Evolutionary conservation across 805 yeast species (phyloP), one percentile per base, ranked within the genome.

Genomic region (Wickerhamomyces kurtzmanii): DNA sequence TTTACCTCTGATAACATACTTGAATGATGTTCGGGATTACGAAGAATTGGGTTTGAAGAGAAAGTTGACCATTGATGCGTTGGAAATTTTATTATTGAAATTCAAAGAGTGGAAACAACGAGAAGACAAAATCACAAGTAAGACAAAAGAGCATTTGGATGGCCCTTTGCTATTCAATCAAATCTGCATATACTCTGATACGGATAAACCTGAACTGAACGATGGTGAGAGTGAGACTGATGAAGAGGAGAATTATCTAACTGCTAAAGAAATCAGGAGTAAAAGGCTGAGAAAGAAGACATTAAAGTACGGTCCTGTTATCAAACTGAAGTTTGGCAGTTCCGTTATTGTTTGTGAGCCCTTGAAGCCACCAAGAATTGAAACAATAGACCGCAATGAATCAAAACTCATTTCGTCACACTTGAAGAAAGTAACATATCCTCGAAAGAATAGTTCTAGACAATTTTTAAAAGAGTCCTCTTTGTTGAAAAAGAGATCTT

Each of bases 21-120:
- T 80, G 17, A 55, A 65, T 18, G 65, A 79, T 40, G 26, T 46
- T 1, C 43, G 45, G 12, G 69, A 79, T 39, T 26, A 26, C 3
- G 40, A 51, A 5, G 89, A 81, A 42, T 40, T 76, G 34, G 44
- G 49, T 8, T 35, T 51, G 17, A 81, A 80, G 40, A 56, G 69
- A 16, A 50, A 53, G 15, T 49, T 73, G 34, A 76, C 87, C 0
- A 42, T 73, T 1, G 48, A 49, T 5, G 84, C 79, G 33, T 37
- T 61, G 15, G 34, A 40, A 7, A 3, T 18, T 6, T 26, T 44
- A 2, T 27, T 47, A 5, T 23, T 23, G 4, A 47, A 24, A 20
- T 27, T 20, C 14, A 17, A 36, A 27, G 39, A 34, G 9, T 43
- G 40, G 39, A 41, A 32, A 23, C 31, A 20, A 12, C 24, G 37